Conservation (phyloP, 2,329 filamentous ascomycete species). For the Arthrobotrys musiformis region DNA sequence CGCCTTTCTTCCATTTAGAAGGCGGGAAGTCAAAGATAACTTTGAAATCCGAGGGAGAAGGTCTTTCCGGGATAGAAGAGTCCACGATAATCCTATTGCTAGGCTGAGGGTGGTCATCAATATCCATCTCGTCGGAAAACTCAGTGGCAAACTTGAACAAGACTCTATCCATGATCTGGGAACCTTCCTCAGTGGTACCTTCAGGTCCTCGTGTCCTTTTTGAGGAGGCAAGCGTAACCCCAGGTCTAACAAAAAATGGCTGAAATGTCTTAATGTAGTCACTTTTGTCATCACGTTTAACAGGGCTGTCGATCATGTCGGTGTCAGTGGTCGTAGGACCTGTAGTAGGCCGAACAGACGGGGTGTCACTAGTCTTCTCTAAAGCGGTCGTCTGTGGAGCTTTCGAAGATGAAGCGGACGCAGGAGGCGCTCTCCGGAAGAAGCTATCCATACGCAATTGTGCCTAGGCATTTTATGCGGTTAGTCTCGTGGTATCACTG, state of each 20-base stretch:
- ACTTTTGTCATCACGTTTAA: conserved; percentile 22
- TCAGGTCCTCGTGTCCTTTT: conserved; percentile 70
- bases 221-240: conserved; percentile 75
- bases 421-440: conserved; percentile 63
- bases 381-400: conserved; percentile 47
- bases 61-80: not conserved
- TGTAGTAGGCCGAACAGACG: not conserved
- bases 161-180: conserved; percentile 60
- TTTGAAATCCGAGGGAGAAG: conserved; percentile 62
- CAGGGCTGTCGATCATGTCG: conserved; percentile 42
- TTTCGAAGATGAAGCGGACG: not conserved
- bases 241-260: conserved; percentile 80
- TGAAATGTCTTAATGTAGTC: conserved; percentile 79
- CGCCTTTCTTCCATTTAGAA: conserved; percentile 53
- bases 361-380: conserved; percentile 43
- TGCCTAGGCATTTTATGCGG: conserved; percentile 61
- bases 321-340: conserved; percentile 57
- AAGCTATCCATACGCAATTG: conserved; percentile 68
- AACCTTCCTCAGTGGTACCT: not conserved
- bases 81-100: not conserved
- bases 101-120: not conserved
- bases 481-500: not conserved
- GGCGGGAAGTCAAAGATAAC: conserved; percentile 60
- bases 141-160: not conserved
- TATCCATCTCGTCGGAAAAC: conserved; percentile 39